Evolutionary conservation across 1,284 basidiomycete species (phyloP).

Genomic region (Rhodotorula sp.): DNA sequence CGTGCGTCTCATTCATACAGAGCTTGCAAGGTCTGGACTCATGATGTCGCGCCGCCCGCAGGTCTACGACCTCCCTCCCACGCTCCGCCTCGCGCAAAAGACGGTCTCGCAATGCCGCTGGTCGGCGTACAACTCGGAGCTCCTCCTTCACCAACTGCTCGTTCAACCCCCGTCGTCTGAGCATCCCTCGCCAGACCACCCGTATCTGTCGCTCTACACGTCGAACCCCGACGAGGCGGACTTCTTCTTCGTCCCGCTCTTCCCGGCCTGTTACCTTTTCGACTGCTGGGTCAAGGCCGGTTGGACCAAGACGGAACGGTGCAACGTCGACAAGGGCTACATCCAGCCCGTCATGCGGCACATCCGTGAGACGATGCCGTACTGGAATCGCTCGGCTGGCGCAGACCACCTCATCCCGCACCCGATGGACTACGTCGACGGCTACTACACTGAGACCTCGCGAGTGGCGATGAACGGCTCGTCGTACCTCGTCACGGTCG

Average conservation of each 20-base stretch:
- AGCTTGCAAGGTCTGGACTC: too few relatives aligned
- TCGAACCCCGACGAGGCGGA: constrained; percentile 25
- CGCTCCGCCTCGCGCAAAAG: constrained; percentile 18
- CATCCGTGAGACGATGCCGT: constrained; percentile 6
- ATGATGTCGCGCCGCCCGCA: background rate
- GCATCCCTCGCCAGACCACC: background rate
- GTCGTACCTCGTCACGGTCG: constrained; percentile 35
- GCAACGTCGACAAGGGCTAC: constrained; percentile 31
- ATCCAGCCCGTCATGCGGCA: constrained; percentile 28
- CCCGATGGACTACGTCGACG: constrained; percentile 35
- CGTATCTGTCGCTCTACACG: constrained; percentile 9
- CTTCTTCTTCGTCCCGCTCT: constrained; percentile 36
- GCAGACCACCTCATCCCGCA: constrained; percentile 31
- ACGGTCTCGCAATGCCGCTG: constrained; percentile 34
- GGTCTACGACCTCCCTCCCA: constrained; percentile 31
- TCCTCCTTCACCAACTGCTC: constrained; percentile 26
- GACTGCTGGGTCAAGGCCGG: constrained; percentile 37
- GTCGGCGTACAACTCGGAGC: constrained; percentile 40
- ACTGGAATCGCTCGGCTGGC: constrained; percentile 21
- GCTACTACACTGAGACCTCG: constrained; percentile 31
- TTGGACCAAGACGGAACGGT: constrained; percentile 30
- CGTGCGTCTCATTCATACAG: too few relatives aligned
- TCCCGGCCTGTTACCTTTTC: constrained; percentile 37
- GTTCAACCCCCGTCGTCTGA: background rate
- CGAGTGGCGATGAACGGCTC: constrained; percentile 31